These are phyloP conservation scores for Bruguiera gymnorhiza DNA, from an alignment of 345 rosid species.

Conservation along the genomic window DNA sequence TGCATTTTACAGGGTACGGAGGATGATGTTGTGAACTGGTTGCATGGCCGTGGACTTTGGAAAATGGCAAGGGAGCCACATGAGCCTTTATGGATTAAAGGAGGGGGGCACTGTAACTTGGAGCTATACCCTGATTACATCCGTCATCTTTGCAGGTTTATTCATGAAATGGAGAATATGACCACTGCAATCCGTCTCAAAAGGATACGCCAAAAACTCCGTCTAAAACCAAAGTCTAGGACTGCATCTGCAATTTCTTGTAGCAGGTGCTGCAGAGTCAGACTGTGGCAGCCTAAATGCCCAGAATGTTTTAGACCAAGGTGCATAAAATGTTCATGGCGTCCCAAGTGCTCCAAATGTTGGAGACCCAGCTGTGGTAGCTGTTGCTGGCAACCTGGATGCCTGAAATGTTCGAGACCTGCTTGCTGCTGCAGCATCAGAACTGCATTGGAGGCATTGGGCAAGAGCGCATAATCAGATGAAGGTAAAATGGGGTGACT, in stretches of 20 bases:
- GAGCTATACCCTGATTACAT: conserved; percentile 95
- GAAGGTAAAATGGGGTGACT: conserved; percentile 34
- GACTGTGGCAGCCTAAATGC: conserved; percentile 45
- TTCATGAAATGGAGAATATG: conserved; percentile 87
- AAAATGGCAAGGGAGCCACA: conserved; percentile 85
- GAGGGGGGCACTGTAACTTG: conserved; percentile 97
- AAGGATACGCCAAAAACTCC: conserved; percentile 61
- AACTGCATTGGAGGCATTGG: conserved; percentile 45
- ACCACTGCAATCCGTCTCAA: conserved; percentile 65
- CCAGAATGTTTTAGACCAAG: conserved; percentile 29
- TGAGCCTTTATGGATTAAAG: conserved; percentile 97
- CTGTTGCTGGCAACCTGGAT: conserved; percentile 7
- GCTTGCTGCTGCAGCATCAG: conserved; percentile 14
- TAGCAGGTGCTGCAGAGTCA: conserved; percentile 47
- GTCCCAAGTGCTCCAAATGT: conserved; percentile 36
- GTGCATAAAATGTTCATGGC: conserved; percentile 30
- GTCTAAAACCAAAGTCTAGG: conserved; percentile 34
- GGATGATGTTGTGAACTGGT: conserved; percentile 96
- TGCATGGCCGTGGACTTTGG: conserved; percentile 92
- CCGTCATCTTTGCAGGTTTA: conserved; percentile 71
- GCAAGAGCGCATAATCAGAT: conserved; percentile 14
- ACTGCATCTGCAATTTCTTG: conserved; percentile 6
- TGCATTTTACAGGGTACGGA: conserved; percentile 71
- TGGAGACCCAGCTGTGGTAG: conserved; percentile 37
- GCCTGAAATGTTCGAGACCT: conserved; percentile 16